A percentile compares a stretch with the other conserved stretches of the same genome.
Evolutionary conservation across 1,139 yeast species (phyloP).

Genomic region (Suhomyces coccinellae): DNA sequence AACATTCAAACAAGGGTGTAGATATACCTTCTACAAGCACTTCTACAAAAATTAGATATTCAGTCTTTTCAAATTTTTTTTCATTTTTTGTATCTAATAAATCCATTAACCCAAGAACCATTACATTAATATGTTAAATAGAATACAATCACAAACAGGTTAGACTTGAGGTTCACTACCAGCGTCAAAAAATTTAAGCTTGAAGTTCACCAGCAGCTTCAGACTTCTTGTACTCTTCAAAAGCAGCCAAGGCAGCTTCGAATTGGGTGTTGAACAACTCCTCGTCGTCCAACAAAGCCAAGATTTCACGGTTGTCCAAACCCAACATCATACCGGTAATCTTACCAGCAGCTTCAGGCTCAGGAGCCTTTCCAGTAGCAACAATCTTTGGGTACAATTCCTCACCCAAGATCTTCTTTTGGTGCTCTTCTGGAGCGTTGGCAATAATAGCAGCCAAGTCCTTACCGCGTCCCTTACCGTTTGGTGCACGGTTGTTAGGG

Average conservation of each 20-base stretch:
- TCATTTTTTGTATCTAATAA: constrained; percentile 27
- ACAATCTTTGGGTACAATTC: constrained; percentile 94
- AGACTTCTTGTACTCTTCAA: constrained; percentile 74
- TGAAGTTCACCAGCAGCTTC: constrained; percentile 22
- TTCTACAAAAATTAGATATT: background rate
- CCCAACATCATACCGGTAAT: constrained; percentile 99
- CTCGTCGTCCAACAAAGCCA: constrained; percentile 86
- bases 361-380: constrained; percentile 81
- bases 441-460: constrained; percentile 62
- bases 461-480: constrained; percentile 39
- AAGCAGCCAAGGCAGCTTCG: constrained; percentile 93
- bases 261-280: constrained; percentile 88
- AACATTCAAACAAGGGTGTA: too few relatives aligned
- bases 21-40: background rate
- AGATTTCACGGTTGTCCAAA: constrained; percentile 88
- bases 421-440: constrained; percentile 78
- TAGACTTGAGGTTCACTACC: constrained; percentile 16
- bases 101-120: constrained; percentile 35
- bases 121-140: constrained; percentile 30
- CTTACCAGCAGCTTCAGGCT: constrained; percentile 96
- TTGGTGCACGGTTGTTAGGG: constrained; percentile 44
- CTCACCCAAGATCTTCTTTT: constrained; percentile 97
- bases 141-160: constrained; percentile 18
- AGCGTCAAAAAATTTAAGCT: constrained; percentile 20
- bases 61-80: constrained; percentile 26